Percentiles rank a stretch among this genome's conserved stretches.
Conservation (phyloP, 495 filamentous ascomycete species). For the Annulohypoxylon stygium region DNA sequence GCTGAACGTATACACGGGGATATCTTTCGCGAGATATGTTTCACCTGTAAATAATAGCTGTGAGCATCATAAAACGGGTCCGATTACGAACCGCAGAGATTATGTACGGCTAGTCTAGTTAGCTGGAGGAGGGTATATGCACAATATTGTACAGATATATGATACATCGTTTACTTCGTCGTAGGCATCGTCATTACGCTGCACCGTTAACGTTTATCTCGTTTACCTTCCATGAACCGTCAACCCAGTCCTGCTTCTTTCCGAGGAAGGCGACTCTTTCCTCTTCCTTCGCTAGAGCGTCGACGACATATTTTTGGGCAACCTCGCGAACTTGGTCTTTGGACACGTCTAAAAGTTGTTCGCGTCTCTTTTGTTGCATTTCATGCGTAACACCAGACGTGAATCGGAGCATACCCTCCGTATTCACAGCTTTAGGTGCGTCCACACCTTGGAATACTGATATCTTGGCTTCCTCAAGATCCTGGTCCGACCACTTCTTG, state of each 20-base stretch:
- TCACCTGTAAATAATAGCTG: not conserved
- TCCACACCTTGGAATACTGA: conserved; percentile 97
- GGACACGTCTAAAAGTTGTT: conserved; percentile 88
- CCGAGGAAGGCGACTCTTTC: conserved; percentile 80
- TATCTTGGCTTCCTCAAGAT: conserved; percentile 95
- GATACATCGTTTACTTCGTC: conserved; percentile 30
- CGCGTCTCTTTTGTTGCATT: conserved; percentile 88
- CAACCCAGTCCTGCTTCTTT: conserved; percentile 84
- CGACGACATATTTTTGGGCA: conserved; percentile 84
- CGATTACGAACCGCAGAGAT: not conserved
- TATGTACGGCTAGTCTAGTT: conserved; percentile 39
- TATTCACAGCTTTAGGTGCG: conserved; percentile 86
- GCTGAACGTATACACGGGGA: conserved; percentile 33
- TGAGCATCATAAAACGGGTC: not conserved
- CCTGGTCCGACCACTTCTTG: conserved; percentile 84
- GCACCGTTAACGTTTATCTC: conserved; percentile 65
- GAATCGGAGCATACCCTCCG: conserved; percentile 89
- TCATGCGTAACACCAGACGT: conserved; percentile 85
- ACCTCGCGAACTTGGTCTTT: conserved; percentile 82
- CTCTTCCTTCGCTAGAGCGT: conserved; percentile 67
- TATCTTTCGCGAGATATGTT: not conserved
- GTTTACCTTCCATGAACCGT: conserved; percentile 63
- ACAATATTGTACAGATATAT: conserved; percentile 54
- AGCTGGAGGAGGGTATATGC: conserved; percentile 61
- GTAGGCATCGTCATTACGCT: conserved; percentile 40